phyloP scores from a whole-genome alignment of 495 filamentous ascomycete species.

The Penicillium salamii region DNA sequence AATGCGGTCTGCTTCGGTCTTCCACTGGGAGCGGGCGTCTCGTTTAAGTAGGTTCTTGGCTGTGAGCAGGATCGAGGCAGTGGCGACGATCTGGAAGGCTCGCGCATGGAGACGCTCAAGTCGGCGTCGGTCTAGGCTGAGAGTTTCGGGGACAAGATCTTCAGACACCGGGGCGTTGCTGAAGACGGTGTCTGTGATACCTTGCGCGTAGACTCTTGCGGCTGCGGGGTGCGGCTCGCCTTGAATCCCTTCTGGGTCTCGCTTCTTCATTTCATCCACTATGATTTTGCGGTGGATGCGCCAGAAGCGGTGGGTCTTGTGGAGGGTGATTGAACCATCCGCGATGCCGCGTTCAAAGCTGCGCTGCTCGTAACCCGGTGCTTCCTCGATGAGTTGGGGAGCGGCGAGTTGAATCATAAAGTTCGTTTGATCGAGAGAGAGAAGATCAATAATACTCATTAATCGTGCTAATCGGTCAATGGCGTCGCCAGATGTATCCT shows the following conservation, averaged over 20 bases:
- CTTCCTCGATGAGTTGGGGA: slow-evolving; percentile 77
- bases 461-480: slow-evolving; percentile 81
- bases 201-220: slow-evolving; percentile 77
- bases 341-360: slow-evolving; percentile 70
- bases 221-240: slow-evolving; percentile 35
- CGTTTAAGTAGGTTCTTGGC: slow-evolving; percentile 95
- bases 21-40: slow-evolving; percentile 88
- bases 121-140: slow-evolving; percentile 74
- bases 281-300: slow-evolving; percentile 64
- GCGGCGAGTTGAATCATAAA: slow-evolving; percentile 82
- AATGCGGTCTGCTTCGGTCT: slow-evolving; percentile 76
- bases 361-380: slow-evolving; percentile 74
- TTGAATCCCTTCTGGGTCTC: slow-evolving; percentile 68
- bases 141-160: slow-evolving; percentile 74
- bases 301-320: slow-evolving; percentile 71
- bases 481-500: slow-evolving; percentile 72
- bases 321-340: slow-evolving; percentile 53
- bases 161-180: slow-evolving; percentile 53
- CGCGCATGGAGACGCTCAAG: slow-evolving; percentile 62
- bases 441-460: slow-evolving; percentile 81
- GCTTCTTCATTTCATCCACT: slow-evolving; percentile 64
- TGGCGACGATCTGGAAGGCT: slow-evolving; percentile 71
- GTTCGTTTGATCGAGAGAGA: slow-evolving; percentile 94
- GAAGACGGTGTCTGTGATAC: slow-evolving; percentile 63
- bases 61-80: slow-evolving; percentile 79